A percentile compares a stretch with the other conserved stretches of the same genome.
phyloP scores from a whole-genome alignment of 441 rosid genomes.

The Gossypium lobatum region DNA sequence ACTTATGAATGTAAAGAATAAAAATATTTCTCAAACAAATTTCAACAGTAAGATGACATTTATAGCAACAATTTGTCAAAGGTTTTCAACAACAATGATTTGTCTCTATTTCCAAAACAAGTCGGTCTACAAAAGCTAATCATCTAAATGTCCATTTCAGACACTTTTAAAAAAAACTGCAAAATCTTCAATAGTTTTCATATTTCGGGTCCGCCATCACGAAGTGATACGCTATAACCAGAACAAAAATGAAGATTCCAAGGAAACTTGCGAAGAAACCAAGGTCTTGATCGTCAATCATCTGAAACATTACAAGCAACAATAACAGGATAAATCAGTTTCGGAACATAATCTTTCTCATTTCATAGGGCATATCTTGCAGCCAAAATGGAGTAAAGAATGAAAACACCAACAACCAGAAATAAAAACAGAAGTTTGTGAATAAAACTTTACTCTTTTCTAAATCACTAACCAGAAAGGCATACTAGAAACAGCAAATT shows the following conservation, averaged over 20 bases:
- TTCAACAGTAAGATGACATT: background rate
- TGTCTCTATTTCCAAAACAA: background rate
- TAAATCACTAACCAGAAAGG: background rate
- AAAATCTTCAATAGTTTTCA: constrained; percentile 37
- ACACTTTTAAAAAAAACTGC: background rate
- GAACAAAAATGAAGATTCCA: constrained; percentile 62
- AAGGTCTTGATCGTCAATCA: constrained; percentile 75
- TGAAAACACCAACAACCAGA: background rate
- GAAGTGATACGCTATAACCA: constrained; percentile 78
- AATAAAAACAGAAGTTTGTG: background rate
- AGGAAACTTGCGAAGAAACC: constrained; percentile 80
- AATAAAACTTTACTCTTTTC: background rate
- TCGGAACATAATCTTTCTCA: background rate
- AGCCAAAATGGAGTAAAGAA: background rate
- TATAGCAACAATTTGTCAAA: background rate
- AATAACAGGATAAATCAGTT: background rate
- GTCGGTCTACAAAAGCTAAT: constrained; percentile 14
- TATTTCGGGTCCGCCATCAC: constrained; percentile 80
- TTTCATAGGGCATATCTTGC: background rate
- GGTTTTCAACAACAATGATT: constrained; percentile 14
- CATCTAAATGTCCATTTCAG: background rate
- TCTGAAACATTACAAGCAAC: constrained; percentile 33
- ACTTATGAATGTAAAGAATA: background rate
- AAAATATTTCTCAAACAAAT: background rate
- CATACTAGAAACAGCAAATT: background rate